Conservation (phyloP, 2,329 filamentous ascomycete species). For the Fusarium stilboides region DNA sequence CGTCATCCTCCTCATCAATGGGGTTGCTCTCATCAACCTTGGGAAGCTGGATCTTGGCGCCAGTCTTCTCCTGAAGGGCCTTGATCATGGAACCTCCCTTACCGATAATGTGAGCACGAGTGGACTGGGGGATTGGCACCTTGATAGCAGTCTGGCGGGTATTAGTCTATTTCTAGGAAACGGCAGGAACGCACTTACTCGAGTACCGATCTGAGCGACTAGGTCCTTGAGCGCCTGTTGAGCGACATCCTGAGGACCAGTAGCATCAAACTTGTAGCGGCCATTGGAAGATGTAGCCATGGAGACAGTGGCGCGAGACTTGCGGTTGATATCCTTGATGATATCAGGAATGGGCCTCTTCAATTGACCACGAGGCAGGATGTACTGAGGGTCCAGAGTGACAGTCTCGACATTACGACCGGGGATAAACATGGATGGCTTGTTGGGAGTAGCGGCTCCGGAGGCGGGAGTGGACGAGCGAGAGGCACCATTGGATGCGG, state of each 20-base stretch:
- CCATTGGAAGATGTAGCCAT: constrained; percentile 82
- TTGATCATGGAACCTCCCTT: constrained; percentile 92
- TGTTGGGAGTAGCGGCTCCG: constrained; percentile 63
- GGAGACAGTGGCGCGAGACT: constrained; percentile 87
- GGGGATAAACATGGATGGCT: constrained; percentile 78
- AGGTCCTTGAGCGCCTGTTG: constrained; percentile 92
- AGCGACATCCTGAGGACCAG: constrained; percentile 85
- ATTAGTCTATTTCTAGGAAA: constrained; percentile 39
- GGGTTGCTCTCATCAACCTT: constrained; percentile 77
- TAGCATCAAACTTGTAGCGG: constrained; percentile 85
- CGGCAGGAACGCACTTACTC: constrained; percentile 66
- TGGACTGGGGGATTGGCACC: constrained; percentile 85
- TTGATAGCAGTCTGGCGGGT: constrained; percentile 68
- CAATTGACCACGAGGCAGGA: constrained; percentile 82
- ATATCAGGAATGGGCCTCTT: constrained; percentile 89
- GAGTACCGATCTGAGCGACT: constrained; percentile 87
- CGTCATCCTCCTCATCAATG: constrained; percentile 80
- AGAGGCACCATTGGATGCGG: constrained; percentile 69
- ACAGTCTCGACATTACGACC: constrained; percentile 86
- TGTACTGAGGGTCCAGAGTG: constrained; percentile 79
- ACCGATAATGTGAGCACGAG: constrained; percentile 92
- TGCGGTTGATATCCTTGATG: constrained; percentile 92
- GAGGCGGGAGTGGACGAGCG: constrained; percentile 75
- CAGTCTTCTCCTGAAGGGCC: constrained; percentile 88
- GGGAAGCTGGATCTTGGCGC: constrained; percentile 91